Conservation (phyloP, 768 basidiomycete species). For the Amanita subjunquillea region DNA sequence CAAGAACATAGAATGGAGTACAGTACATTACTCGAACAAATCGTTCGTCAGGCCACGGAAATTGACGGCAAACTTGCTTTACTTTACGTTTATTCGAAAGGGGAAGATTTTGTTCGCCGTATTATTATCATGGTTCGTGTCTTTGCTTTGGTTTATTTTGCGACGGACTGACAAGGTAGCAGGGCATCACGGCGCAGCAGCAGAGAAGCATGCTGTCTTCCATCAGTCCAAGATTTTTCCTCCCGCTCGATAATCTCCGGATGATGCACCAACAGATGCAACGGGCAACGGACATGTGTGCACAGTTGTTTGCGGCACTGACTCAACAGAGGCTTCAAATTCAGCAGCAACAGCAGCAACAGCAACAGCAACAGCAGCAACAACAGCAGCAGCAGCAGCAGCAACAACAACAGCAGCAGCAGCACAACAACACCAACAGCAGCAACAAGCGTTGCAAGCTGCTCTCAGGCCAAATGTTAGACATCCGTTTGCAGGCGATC, state of each 20-base stretch:
- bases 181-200: slow-evolving; percentile 35
- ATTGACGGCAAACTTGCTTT: slow-evolving; percentile 41
- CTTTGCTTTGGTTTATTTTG: background rate
- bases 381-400: slow-evolving; percentile 9
- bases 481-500: slow-evolving; percentile 8
- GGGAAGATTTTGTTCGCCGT: slow-evolving; percentile 37
- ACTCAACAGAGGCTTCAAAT: slow-evolving; percentile 9
- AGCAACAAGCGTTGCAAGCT: slow-evolving; percentile 8
- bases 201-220: slow-evolving; percentile 31
- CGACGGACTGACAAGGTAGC: slow-evolving; percentile 6
- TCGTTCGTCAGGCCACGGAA: slow-evolving; percentile 33
- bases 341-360: slow-evolving; percentile 5
- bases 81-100: slow-evolving; percentile 34
- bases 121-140: slow-evolving; percentile 44
- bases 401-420: slow-evolving; percentile 8
- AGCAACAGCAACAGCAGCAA: slow-evolving; percentile 4
- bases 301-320: slow-evolving; percentile 12
- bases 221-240: slow-evolving; percentile 30
- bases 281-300: slow-evolving; percentile 30
- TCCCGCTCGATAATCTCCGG: slow-evolving; percentile 27
- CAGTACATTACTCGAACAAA: slow-evolving; percentile 35
- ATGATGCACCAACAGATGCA: slow-evolving; percentile 33
- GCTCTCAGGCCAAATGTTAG: slow-evolving; percentile 6
- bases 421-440: slow-evolving; percentile 11
- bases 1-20: slow-evolving; percentile 47